Percentiles rank a stretch among this genome's conserved stretches.
These are phyloP conservation scores for Symbiodinium pilosum DNA, from an alignment of 73 alveolate species.

Conservation along the genomic window DNA sequence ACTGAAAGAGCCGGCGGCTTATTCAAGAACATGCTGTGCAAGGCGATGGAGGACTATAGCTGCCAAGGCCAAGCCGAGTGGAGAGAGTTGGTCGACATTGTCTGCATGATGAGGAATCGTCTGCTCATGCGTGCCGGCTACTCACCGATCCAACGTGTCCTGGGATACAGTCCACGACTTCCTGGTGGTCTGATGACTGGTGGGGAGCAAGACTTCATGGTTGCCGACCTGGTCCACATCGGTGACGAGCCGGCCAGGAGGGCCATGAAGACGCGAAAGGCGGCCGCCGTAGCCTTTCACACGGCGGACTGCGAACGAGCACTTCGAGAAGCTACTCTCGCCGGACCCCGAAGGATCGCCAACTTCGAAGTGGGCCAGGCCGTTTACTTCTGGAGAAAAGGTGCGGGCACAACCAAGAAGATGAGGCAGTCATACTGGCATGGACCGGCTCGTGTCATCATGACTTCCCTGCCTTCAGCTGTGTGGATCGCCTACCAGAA, in stretches of 20 bases:
- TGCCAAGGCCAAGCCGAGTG: not conserved
- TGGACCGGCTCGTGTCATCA: not conserved
- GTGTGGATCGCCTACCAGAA: not conserved
- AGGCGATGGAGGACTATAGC: not conserved
- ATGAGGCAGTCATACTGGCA: not conserved
- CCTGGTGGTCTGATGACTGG: not conserved
- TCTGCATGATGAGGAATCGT: slow-evolving; percentile 9
- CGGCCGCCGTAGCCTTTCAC: not conserved
- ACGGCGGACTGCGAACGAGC: not conserved
- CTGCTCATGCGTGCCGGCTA: not conserved
- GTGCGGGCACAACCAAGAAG: not conserved
- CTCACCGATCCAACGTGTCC: not conserved
- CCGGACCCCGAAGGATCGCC: not conserved
- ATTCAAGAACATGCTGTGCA: not conserved
- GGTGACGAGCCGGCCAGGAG: not conserved
- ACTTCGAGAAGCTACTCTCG: not conserved
- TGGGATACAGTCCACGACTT: not conserved
- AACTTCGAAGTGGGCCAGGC: not conserved
- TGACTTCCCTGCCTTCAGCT: not conserved
- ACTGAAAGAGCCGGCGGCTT: not conserved
- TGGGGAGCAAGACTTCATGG: not conserved
- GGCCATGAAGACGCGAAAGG: not conserved
- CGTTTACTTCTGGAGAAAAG: not conserved
- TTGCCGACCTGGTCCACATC: not conserved
- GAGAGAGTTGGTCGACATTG: not conserved